phyloP scores from a whole-genome alignment of 495 filamentous ascomycete genomes.

The Aspergillus heteromorphus region DNA sequence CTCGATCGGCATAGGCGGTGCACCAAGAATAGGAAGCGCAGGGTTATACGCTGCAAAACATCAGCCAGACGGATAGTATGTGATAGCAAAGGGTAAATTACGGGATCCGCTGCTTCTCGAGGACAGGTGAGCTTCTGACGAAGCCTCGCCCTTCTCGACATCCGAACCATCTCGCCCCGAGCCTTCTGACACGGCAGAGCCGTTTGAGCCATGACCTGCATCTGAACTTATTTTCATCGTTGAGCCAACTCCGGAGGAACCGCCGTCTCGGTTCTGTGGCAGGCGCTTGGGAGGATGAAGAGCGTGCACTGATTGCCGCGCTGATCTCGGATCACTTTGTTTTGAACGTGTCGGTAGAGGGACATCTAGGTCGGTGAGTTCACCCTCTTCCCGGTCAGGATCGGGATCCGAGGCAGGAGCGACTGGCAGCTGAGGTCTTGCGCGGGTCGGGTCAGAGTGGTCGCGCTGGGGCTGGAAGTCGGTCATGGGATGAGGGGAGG shows the following conservation, averaged over 20 bases:
- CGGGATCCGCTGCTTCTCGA: slow-evolving; percentile 34
- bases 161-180: slow-evolving; percentile 7
- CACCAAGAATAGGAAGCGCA: slow-evolving; percentile 25
- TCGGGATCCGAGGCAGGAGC: slow-evolving; percentile 5
- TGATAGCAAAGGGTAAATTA: slow-evolving; percentile 13
- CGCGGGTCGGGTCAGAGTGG: not conserved
- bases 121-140: slow-evolving; percentile 18
- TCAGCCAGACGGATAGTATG: slow-evolving; percentile 15
- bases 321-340: not conserved
- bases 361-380: slow-evolving; percentile 63
- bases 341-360: slow-evolving; percentile 24
- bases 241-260: not conserved
- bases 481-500: slow-evolving; percentile 3
- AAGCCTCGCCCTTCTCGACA: slow-evolving; percentile 28
- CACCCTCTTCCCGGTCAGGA: slow-evolving; percentile 61
- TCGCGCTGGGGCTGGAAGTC: slow-evolving; percentile 4
- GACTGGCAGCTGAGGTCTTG: slow-evolving; percentile 3
- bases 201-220: not conserved
- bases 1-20: slow-evolving; percentile 4
- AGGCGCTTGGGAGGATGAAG: not conserved
- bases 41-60: slow-evolving; percentile 37
- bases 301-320: not conserved
- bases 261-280: not conserved
- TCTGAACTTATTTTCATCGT: not conserved
- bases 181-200: not conserved